A percentile compares a stretch with the other conserved stretches of the same genome.
Conservation (phyloP, 2,329 filamentous ascomycete species). For the Tolypocladium paradoxum region DNA sequence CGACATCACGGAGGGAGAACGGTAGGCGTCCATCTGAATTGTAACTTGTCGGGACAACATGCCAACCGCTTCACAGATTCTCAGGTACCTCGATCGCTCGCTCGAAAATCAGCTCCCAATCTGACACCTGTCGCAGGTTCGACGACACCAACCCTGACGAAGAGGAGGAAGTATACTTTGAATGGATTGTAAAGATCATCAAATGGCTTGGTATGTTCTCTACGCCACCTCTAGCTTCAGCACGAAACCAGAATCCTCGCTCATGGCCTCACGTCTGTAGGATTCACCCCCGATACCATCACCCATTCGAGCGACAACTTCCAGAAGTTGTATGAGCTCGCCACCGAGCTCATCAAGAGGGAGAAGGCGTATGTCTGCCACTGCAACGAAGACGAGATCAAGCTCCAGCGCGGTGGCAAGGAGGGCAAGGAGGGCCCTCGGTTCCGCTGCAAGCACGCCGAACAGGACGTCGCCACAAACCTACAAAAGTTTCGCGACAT, state of each 20-base stretch:
- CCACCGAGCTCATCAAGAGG: slow-evolving; percentile 65
- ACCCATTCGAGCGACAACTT: slow-evolving; percentile 87
- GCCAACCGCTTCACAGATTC: background rate
- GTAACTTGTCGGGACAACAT: background rate
- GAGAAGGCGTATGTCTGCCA: slow-evolving; percentile 72
- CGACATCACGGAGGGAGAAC: slow-evolving; percentile 59
- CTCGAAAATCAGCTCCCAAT: background rate
- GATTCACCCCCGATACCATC: slow-evolving; percentile 35
- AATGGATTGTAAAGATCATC: slow-evolving; percentile 79
- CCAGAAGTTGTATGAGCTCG: slow-evolving; percentile 69
- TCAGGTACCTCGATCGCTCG: background rate
- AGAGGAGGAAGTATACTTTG: slow-evolving; percentile 83
- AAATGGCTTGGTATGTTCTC: slow-evolving; percentile 46
- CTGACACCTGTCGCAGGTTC: slow-evolving; percentile 38
- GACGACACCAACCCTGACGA: slow-evolving; percentile 95
- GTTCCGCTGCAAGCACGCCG: slow-evolving; percentile 71
- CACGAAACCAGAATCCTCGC: background rate
- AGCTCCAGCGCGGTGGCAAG: slow-evolving; percentile 74
- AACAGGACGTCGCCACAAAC: slow-evolving; percentile 64
- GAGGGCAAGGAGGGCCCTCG: slow-evolving; percentile 53
- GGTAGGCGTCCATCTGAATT: background rate
- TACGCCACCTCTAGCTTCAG: background rate
- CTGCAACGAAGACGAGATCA: slow-evolving; percentile 70
- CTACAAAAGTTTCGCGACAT: slow-evolving; percentile 78
- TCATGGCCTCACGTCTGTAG: slow-evolving; percentile 29